Base-by-base conservation (phyloP, 192 early-diverging fungal species). In the Coemansia sp. region DNA sequence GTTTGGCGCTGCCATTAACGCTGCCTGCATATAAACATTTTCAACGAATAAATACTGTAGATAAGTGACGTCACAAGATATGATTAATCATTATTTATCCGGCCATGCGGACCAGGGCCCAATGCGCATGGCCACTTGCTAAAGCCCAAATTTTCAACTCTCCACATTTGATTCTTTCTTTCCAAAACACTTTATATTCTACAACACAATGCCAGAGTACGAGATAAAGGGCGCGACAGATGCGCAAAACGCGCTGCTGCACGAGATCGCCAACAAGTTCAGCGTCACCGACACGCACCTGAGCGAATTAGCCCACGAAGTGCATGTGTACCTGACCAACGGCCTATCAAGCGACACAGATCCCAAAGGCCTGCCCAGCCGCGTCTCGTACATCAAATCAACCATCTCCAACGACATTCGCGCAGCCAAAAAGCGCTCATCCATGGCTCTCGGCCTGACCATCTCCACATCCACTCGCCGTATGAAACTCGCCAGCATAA, bases 1-100 rank as follows among this genome's bases (percentile, higher is more conserved):
- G 2, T 8, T 69, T 49, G 75, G 75, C 6, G 75, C 75, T 21
- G 69, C 75, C 4, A 56, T 77, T 48, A 69, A 68, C 27, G 75
- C 75, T 4, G 69, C 68, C 21, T 53, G 41, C 41, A n/a, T 45
- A 45, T 45, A n/a, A 41, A 21, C 21, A 45, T n/a, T 50, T 16
- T 4, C 16, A 16, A 4, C 41, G 12, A 11, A 43, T 16, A 16
- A 4, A n/a, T 2, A 10, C 14, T n/a, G 41, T 45, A 45, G 11
- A 45, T 45, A n/a, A 2, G 41, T 45, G 41, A 45, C 41, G 41
- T 45, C 41, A 45, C 41, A 12, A 10, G 0, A 38, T 16, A 4
- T 12, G 9, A n/a, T 45, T 1, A 45, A 38, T 45, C 41, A 45
- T n/a, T 45, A 1, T 45, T 45, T 45, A 45, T 45, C 41, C 11